A percentile compares a stretch with the other conserved stretches of the same genome.
Evolutionary conservation across 495 filamentous ascomycete genomes (phyloP).

Genomic region (Talaromyces wortmannii): DNA sequence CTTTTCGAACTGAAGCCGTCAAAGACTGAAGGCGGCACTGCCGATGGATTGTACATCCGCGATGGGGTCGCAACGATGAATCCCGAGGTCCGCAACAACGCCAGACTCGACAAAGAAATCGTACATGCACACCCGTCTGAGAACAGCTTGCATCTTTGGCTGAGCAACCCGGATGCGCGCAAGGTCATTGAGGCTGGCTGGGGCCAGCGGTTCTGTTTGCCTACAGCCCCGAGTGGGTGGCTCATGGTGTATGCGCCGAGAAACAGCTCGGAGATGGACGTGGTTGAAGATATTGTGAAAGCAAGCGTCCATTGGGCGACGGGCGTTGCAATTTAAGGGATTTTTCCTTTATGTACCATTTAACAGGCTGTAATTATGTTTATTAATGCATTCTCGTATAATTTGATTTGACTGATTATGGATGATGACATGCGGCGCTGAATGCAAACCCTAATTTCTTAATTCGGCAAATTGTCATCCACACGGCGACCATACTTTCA

Average conservation of each 20-base stretch:
- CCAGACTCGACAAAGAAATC: background rate
- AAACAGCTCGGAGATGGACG: background rate
- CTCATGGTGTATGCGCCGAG: constrained; percentile 3
- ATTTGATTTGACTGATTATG: too few relatives aligned
- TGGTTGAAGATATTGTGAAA: constrained; percentile 1
- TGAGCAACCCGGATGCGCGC: background rate
- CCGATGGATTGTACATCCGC: constrained; percentile 1
- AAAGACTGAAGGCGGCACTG: background rate
- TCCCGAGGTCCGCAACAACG: background rate
- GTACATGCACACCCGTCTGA: background rate
- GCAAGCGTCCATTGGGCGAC: constrained; percentile 26
- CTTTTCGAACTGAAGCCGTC: background rate
- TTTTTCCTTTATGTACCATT: too few relatives aligned
- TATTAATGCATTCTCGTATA: too few relatives aligned
- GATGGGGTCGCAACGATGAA: background rate
- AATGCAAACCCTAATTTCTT: too few relatives aligned
- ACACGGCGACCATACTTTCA: too few relatives aligned
- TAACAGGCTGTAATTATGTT: too few relatives aligned
- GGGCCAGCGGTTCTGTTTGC: constrained; percentile 1
- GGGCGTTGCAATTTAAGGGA: constrained; percentile 3
- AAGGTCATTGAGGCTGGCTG: constrained; percentile 2
- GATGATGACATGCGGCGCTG: too few relatives aligned
- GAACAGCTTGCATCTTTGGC: constrained; percentile 1
- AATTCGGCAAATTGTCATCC: too few relatives aligned
- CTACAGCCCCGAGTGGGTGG: background rate